Base-by-base conservation (phyloP, 805 yeast genomes). In the Ogataea ramenticola region DNA sequence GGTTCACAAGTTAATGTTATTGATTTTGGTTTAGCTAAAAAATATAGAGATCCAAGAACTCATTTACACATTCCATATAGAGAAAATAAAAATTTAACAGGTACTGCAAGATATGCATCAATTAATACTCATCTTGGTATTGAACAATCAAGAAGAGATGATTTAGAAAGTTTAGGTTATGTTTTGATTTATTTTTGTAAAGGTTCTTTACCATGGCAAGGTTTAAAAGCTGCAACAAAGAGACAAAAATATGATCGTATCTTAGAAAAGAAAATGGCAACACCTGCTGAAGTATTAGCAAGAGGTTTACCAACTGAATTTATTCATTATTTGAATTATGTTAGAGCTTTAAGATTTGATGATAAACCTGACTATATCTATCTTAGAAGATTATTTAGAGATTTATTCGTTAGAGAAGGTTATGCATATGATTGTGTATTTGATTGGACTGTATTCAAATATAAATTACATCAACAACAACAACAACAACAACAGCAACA, bases 141-240 rank as follows among this genome's bases (percentile, higher is more conserved):
- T 54, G 99, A 91, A 64, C 99, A 91, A 68, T 81, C 89, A 55
- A 81, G 99, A 70, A 80, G 99, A 64, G 99, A 91, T 66, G 99
- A 91, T 64, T 75, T 91, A 56, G 99, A 93, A 68, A 82, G 93
- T 49, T 75, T 91, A 58, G 98, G 96, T 41, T 91, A 91, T 61
- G 97, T 91, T 43, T 74, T 93, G 55, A 86, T 91, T 55, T 91
- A 91, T 67, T 93, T 91, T 62, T 85, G 96, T 65, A 80, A 96
- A 46, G 98, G 99, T 37, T 85, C 95, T 16, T 77, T 91, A 57
- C 99, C 99, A 43, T 91, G 99, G 99, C 99, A 91, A 68, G 99
- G 99, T 4, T 76, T 91, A 58, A 89, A 89, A 67, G 99, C 98
- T 34, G 93, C 91, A 22, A 88, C 96, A 15, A 91, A 91, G 70